Evolutionary conservation across 371 early-diverging fungal species (phyloP).

Genomic region (Catenaria anguillulae): DNA sequence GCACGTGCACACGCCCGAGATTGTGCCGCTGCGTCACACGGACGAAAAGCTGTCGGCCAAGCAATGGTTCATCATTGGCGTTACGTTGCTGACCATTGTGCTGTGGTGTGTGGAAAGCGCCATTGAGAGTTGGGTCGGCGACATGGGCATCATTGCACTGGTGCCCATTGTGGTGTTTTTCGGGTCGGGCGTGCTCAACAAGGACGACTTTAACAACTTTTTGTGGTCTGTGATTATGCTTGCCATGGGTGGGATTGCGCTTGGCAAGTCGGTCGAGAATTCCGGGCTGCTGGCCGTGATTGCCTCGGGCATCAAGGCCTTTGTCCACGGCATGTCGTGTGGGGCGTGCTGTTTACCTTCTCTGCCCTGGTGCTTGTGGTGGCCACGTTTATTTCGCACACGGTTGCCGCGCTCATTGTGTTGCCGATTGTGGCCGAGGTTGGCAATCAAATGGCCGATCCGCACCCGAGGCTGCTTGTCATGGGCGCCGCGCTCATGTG

Average conservation of each 20-base stretch:
- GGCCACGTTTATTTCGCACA: conserved; percentile 89
- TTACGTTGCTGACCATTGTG: conserved; percentile 48
- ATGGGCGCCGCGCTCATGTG: conserved; percentile 69
- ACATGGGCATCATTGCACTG: conserved; percentile 83
- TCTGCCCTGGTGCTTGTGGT: conserved; percentile 51
- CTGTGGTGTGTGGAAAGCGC: conserved; percentile 75
- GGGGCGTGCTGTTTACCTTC: conserved; percentile 50
- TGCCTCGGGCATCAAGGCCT: conserved; percentile 42
- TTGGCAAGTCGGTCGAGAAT: conserved; percentile 80
- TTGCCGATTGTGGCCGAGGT: conserved; percentile 64
- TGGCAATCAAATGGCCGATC: conserved; percentile 51
- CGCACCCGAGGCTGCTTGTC: conserved; percentile 78
- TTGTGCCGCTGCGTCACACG: conserved; percentile 36
- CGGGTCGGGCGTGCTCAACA: conserved; percentile 71
- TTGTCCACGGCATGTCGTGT: conserved; percentile 49
- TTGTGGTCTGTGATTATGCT: conserved; percentile 87
- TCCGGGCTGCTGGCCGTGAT: conserved; percentile 68
- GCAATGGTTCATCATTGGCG: conserved; percentile 43
- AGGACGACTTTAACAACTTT: conserved; percentile 89
- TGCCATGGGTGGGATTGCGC: conserved; percentile 85
- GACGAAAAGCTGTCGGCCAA: conserved; percentile 37
- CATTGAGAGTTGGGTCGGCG: conserved; percentile 59
- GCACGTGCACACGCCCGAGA: conserved; percentile 36
- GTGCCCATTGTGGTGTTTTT: conserved; percentile 85
- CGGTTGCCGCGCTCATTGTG: conserved; percentile 76